Percentiles rank a stretch among this genome's conserved stretches.
Evolutionary conservation across 768 basidiomycete genomes (phyloP).

Genomic region (Dacryopinax primogenitus): DNA sequence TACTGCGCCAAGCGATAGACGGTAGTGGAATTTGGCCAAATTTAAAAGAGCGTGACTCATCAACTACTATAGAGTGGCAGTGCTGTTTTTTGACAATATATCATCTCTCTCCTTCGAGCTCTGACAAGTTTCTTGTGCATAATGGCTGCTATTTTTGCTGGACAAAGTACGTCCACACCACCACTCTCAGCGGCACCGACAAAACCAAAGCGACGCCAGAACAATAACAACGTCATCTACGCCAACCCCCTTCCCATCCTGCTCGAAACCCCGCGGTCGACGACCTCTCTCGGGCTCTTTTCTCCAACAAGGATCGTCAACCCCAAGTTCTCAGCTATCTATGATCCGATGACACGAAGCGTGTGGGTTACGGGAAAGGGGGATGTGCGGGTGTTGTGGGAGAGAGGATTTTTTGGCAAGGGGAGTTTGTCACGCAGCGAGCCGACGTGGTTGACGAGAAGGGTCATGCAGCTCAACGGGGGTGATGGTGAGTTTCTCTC

Average conservation of each 20-base stretch:
- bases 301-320: conserved; percentile 48
- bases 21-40: no score
- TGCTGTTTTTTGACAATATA: no score
- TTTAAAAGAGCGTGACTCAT: no score
- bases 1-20: no score
- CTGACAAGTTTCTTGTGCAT: no score
- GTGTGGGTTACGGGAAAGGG: conserved; percentile 52
- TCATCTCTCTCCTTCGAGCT: no score
- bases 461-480: conserved; percentile 49
- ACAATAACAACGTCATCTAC: conserved; percentile 1
- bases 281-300: conserved; percentile 36
- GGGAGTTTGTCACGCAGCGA: conserved; percentile 90
- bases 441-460: conserved; percentile 79
- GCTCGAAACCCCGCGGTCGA: background rate
- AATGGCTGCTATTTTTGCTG: background rate
- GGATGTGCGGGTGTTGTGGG: conserved; percentile 48
- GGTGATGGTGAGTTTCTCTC: conserved; percentile 44
- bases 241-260: background rate
- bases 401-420: conserved; percentile 92
- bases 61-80: no score
- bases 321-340: conserved; percentile 62
- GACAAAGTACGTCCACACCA: background rate
- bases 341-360: conserved; percentile 68
- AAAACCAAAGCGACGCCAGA: background rate
- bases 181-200: background rate